phyloP scores from a whole-genome alignment of 169 alveolate genomes.

The Babesia ovis region DNA sequence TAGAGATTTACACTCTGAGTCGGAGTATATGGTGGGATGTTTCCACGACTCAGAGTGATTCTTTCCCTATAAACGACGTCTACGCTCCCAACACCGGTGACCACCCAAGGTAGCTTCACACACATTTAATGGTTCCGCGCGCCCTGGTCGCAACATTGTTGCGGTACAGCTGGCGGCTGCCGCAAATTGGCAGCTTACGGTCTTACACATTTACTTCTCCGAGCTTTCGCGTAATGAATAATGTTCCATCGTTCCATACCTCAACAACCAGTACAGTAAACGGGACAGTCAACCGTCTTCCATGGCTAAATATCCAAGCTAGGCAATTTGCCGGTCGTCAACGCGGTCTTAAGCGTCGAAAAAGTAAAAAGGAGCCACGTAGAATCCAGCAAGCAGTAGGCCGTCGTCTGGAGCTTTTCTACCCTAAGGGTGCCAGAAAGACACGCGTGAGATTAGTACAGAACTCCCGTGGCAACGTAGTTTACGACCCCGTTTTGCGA shows the following conservation, averaged over 20 bases:
- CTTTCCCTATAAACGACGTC: background rate
- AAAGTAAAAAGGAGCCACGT: constrained; percentile 68
- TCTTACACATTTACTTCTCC: constrained; percentile 1
- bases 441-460: constrained; percentile 72
- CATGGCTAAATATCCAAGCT: background rate
- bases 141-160: background rate
- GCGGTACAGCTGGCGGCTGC: constrained; percentile 15
- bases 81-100: background rate
- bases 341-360: constrained; percentile 74
- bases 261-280: background rate
- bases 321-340: constrained; percentile 70
- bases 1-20: too few species aligned
- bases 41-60: too few species aligned
- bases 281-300: background rate
- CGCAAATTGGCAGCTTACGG: background rate
- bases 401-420: constrained; percentile 72
- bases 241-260: background rate
- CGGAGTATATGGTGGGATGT: too few species aligned
- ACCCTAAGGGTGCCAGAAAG: constrained; percentile 71
- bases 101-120: background rate
- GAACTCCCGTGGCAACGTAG: constrained; percentile 74
- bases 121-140: constrained; percentile 14
- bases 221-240: background rate
- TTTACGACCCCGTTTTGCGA: constrained; percentile 68
- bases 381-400: constrained; percentile 68